phyloP scores from a whole-genome alignment of 2,329 filamentous ascomycete genomes.

The Fonsecaea pugnacius region DNA sequence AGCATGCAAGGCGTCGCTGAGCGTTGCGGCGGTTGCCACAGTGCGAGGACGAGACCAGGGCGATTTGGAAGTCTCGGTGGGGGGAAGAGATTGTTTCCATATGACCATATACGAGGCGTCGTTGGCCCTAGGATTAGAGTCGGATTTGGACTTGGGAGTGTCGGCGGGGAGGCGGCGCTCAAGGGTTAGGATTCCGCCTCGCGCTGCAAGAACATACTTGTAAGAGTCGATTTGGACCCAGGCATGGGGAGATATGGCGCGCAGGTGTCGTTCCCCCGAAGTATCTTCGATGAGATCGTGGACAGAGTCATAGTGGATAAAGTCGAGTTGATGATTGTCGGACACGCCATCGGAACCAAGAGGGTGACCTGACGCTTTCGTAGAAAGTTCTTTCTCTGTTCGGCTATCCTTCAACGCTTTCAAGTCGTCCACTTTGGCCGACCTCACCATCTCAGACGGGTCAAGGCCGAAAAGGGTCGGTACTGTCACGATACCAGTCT shows the following conservation, averaged over 20 bases:
- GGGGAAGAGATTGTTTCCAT: conserved; percentile 35
- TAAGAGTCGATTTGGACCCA: conserved; percentile 81
- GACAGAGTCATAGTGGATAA: conserved; percentile 91
- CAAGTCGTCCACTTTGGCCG: conserved; percentile 68
- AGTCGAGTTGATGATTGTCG: conserved; percentile 63
- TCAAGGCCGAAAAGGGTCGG: conserved; percentile 93
- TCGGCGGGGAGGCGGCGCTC: conserved; percentile 38
- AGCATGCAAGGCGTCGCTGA: conserved; percentile 78
- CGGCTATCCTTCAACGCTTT: conserved; percentile 47
- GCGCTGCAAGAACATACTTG: conserved; percentile 71
- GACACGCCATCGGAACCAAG: neutral
- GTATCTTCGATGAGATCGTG: conserved; percentile 86
- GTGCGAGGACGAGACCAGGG: conserved; percentile 72
- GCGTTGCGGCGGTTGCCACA: conserved; percentile 67
- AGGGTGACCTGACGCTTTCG: neutral
- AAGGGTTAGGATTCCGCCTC: conserved; percentile 64
- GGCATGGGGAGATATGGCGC: conserved; percentile 71
- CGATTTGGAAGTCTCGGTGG: conserved; percentile 41
- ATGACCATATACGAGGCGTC: conserved; percentile 27
- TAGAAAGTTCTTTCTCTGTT: conserved; percentile 38
- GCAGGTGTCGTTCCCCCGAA: conserved; percentile 76
- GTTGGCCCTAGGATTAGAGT: neutral
- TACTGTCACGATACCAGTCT: conserved; percentile 82
- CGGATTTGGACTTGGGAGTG: neutral
- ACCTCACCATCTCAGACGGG: conserved; percentile 73